Evolutionary conservation across 2,329 filamentous ascomycete species (phyloP).

Genomic region (Apiospora arundinis): DNA sequence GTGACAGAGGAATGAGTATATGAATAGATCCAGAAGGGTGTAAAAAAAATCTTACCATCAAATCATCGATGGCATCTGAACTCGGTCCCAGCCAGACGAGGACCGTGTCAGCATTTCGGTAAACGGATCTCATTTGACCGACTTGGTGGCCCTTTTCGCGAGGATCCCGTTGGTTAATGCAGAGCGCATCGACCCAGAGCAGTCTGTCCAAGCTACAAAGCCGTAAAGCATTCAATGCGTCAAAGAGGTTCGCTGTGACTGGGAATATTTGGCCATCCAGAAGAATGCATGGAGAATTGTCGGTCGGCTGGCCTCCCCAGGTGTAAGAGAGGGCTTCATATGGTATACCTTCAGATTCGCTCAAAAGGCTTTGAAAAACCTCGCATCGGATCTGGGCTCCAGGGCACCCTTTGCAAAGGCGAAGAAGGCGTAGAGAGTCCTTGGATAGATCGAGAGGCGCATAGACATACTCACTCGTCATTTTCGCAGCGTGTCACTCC

Average conservation of each 20-base stretch:
- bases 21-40: too few relatives aligned
- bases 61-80: neutral
- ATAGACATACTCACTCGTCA: neutral
- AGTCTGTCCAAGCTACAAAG: neutral
- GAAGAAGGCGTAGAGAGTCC: neutral
- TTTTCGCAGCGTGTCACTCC: too few relatives aligned
- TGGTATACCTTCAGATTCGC: neutral
- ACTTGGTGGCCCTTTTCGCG: slow-evolving; percentile 29
- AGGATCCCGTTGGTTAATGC: slow-evolving; percentile 25
- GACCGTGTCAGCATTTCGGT: slow-evolving; percentile 26
- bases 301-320: neutral
- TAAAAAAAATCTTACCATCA: neutral
- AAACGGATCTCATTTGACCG: slow-evolving; percentile 27
- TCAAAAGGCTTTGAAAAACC: neutral
- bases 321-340: slow-evolving; percentile 17
- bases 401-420: neutral
- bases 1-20: too few relatives aligned
- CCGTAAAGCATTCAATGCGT: neutral
- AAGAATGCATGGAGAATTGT: neutral
- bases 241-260: neutral
- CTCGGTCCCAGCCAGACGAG: slow-evolving; percentile 28
- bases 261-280: neutral
- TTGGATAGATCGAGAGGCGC: neutral
- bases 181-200: slow-evolving; percentile 20
- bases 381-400: neutral